Base-by-base conservation (phyloP, 768 basidiomycete genomes). In the Boletus subparvulus region DNA sequence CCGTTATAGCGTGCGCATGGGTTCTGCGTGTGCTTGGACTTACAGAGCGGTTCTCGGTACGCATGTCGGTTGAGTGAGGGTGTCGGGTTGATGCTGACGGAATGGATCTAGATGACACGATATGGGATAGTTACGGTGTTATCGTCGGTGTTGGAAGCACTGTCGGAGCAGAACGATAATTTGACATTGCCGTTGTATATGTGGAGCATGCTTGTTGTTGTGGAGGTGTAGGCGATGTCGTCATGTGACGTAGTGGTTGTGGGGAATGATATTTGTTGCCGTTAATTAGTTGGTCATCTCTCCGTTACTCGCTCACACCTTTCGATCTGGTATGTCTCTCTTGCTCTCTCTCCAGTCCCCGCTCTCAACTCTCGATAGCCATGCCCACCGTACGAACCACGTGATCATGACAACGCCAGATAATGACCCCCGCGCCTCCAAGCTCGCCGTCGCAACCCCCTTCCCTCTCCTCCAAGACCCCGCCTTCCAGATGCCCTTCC, bases 111-210 rank as follows among this genome's bases (percentile, higher is more conserved):
- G 94, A 81, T 81, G 45, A 60, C 75, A 44, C 79, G 86, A 26
- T 98, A 95, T 70, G 71, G 79, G 14, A 62, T 80, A 44, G 85
- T 88, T 32, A 79, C 86, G 30, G 71, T 74, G n/a, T 67, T 90
- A 41, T 79, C 90, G 5, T 85, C 86, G 3, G 70, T 92, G 42
- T 79, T 98, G 61, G 97, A 99, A 74, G 97, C 94, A 16, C 73
- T 94, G 54, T 93, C 92, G 19, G 88, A 88, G 68, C 97, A 99
- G 75, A 98, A 98, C 73, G 97, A 99, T 74, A 99, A 99, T 74
- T 78, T 99, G 62, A 93, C 92, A 41, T 77, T 99, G 59, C 96
- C 97, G n/a, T 75, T 98, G 73, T 98, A 89, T 71, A 86, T 95
- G 78, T 99, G 94, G 94, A 89, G 90, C 68, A 78, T 93, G 75